These are phyloP conservation scores for Agrocybe chaxingu DNA, from an alignment of 768 basidiomycete genomes.

Conservation along the genomic window DNA sequence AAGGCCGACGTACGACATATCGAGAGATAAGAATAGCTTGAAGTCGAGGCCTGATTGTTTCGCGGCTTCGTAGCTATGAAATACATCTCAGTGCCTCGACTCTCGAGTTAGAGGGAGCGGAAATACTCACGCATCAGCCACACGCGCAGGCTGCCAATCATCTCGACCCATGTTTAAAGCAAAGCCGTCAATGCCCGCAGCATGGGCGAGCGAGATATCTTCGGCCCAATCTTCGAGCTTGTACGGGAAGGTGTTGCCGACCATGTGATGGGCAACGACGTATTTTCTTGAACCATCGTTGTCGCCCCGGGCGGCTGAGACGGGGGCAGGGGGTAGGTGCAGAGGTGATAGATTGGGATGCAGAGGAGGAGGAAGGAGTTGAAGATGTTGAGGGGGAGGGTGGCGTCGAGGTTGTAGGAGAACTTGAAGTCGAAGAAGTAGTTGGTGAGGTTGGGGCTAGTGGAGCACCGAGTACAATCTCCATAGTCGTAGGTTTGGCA, in stretches of 20 bases:
- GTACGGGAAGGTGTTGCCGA: constrained; percentile 70
- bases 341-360: constrained; percentile 1
- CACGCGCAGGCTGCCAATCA: constrained; percentile 57
- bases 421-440: constrained; percentile 2
- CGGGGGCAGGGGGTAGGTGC: not conserved
- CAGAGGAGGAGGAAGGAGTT: not conserved
- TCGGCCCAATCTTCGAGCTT: constrained; percentile 41
- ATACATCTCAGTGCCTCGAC: constrained; percentile 2
- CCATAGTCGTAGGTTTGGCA: not conserved
- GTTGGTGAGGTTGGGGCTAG: not conserved
- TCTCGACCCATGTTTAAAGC: constrained; percentile 70
- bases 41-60: constrained; percentile 49
- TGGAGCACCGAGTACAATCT: not conserved
- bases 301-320: constrained; percentile 11
- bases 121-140: constrained; percentile 57
- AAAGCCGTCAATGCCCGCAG: constrained; percentile 64
- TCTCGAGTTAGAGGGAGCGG: not conserved
- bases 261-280: constrained; percentile 59
- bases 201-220: constrained; percentile 54
- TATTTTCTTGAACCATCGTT: constrained; percentile 31
- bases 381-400: not conserved
- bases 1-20: constrained; percentile 59
- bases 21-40: constrained; percentile 75
- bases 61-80: constrained; percentile 52
- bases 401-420: not conserved